These are phyloP conservation scores for Cairneyella variabilis DNA, from an alignment of 495 filamentous ascomycete species.

Conservation along the genomic window DNA sequence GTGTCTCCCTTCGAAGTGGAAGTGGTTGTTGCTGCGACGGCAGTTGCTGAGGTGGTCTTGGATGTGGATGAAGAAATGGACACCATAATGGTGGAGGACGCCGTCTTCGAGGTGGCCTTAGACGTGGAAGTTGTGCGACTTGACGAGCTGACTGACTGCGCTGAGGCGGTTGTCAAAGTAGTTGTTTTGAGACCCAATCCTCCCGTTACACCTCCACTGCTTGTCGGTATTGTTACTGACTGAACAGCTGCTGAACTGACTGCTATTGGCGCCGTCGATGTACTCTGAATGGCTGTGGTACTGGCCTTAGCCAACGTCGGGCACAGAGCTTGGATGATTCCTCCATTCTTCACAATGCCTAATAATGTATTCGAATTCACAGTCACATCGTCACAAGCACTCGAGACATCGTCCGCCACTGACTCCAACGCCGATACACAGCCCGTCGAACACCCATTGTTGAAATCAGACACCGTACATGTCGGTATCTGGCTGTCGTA, in stretches of 20 bases:
- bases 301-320: constrained; percentile 4
- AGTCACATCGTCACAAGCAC: constrained; percentile 10
- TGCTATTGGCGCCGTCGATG: not conserved
- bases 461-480: constrained; percentile 21
- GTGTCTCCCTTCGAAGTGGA: not conserved
- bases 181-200: constrained; percentile 16
- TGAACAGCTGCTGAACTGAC: not conserved
- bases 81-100: not conserved
- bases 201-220: constrained; percentile 14
- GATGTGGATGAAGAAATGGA: not conserved
- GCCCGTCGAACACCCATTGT: constrained; percentile 16
- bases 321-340: constrained; percentile 20
- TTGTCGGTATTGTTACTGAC: constrained; percentile 17
- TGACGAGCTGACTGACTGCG: no score
- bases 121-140: not conserved
- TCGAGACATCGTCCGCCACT: constrained; percentile 10
- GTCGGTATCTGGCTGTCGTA: constrained; percentile 23
- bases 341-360: constrained; percentile 20
- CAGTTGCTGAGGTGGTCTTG: not conserved
- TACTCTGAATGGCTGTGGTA: constrained; percentile 3
- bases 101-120: not conserved
- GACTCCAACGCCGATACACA: constrained; percentile 11
- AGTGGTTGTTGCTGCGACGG: not conserved
- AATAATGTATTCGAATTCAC: constrained; percentile 18
- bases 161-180: not conserved